Evolutionary conservation across 1,139 yeast species (phyloP), one percentile per base, ranked within the genome.

Genomic region (Taphrina flavorubra): DNA sequence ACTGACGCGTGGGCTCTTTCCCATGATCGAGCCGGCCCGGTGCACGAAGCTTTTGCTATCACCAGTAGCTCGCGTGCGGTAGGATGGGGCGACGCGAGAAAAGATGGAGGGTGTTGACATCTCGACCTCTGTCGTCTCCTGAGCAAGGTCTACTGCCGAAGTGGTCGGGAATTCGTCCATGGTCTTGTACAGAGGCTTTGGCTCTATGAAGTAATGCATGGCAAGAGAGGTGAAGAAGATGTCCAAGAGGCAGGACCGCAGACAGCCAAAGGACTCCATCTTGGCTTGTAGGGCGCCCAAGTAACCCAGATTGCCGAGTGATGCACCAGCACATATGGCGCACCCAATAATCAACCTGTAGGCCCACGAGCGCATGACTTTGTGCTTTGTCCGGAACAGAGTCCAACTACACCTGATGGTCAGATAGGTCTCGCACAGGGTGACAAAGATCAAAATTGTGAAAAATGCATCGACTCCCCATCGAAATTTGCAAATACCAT

Each of bases 281-380:
- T 18, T 5, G 16, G 40, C 58, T 20, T 37, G 6, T n/a, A 36
- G 3, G 6, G 7, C 58, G 2, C 20, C 58, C 58, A 53, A 36
- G 44, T 37, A 36, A 16, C n/a, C 44, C 58, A 53, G 42, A 31
- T 53, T 53, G 18, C 58, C 16, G 34, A 37, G 18, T 6, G 58
- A 34, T 6, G 58, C 58, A 8, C 11, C 40, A 4, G 16, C 58
- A 25, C 58, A 53, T 13, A 53, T 2, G 18, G 25, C 10, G n/a
- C 40, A 53, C 6, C 58, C 58, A 8, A 53, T 6, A 18, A 53
- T 53, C 16, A 53, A 16, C 4, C 58, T 16, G 16, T 53, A 53
- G 1, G 58, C 58, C 58, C 58, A 53, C 6, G 58, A 34, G 11
- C 58, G 40, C 58, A 53, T 53, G 58, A 53, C 25, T 11, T 34